Percentiles rank a stretch among this genome's conserved stretches.
phyloP scores from a whole-genome alignment of 345 rosid genomes.

The Dipteronia dyeriana region DNA sequence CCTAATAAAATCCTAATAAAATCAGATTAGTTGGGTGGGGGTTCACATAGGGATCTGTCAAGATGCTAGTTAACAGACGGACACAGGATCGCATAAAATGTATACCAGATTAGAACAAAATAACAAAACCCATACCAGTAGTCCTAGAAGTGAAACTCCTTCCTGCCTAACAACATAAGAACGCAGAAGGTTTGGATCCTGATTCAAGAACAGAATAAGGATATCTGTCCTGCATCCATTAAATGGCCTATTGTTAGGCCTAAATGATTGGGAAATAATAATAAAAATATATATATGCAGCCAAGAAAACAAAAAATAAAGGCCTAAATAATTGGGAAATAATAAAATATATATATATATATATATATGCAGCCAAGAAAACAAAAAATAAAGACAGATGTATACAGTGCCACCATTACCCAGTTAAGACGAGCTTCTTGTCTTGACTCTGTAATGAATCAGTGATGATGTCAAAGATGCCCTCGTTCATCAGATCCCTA shows the following conservation, averaged over 20 bases:
- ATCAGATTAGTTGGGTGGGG: background rate
- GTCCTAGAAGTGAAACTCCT: slow-evolving; percentile 79
- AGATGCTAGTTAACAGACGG: background rate
- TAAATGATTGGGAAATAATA: background rate
- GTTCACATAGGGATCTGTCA: background rate
- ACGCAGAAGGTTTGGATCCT: slow-evolving; percentile 72
- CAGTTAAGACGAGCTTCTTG: slow-evolving; percentile 78
- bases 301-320: slow-evolving; percentile 1
- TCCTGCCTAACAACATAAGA: slow-evolving; percentile 70
- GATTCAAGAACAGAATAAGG: slow-evolving; percentile 77
- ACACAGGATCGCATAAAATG: background rate
- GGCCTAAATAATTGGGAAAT: background rate
- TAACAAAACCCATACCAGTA: slow-evolving; percentile 63
- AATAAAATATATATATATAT: background rate
- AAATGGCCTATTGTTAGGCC: slow-evolving; percentile 33
- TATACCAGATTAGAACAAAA: slow-evolving; percentile 5
- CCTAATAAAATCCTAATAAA: background rate
- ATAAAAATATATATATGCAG: background rate
- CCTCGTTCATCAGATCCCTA: slow-evolving; percentile 80
- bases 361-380: background rate
- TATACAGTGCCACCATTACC: slow-evolving; percentile 49
- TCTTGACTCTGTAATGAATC: slow-evolving; percentile 75
- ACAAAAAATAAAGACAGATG: slow-evolving; percentile 11
- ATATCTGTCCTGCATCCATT: slow-evolving; percentile 93
- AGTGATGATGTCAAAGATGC: slow-evolving; percentile 73